phyloP scores from a whole-genome alignment of 2,329 filamentous ascomycete genomes.

The Bimuria novae-zelandiae region DNA sequence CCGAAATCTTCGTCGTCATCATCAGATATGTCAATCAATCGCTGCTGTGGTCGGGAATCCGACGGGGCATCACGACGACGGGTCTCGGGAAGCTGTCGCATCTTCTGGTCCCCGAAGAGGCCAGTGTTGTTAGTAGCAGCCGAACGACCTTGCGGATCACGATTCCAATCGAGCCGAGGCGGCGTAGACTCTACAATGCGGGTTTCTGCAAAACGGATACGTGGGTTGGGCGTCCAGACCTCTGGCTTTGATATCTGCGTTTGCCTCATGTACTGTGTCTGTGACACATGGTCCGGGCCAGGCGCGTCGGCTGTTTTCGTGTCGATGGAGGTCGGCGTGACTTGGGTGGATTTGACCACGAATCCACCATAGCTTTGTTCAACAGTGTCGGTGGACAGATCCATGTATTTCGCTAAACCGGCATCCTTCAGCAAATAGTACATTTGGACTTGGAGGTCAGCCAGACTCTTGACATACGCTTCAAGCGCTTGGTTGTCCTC shows the following conservation, averaged over 20 bases:
- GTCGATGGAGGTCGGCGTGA: conserved; percentile 24
- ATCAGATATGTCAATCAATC: conserved; percentile 18
- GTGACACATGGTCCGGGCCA: conserved; percentile 27
- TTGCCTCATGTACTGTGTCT: conserved; percentile 42
- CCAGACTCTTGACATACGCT: conserved; percentile 29
- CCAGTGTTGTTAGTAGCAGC: conserved; percentile 1
- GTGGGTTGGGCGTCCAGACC: conserved; percentile 31
- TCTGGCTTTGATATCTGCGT: conserved; percentile 35
- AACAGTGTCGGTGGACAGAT: conserved; percentile 10
- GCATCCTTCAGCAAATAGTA: conserved; percentile 32
- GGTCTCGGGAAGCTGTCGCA: conserved; percentile 29
- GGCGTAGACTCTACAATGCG: conserved; percentile 19
- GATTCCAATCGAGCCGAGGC: conserved; percentile 14
- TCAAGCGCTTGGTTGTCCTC: conserved; percentile 33
- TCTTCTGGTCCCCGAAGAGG: conserved; percentile 15
- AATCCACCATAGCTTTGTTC: conserved; percentile 18
- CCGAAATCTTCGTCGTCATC: conserved; percentile 28
- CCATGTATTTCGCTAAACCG: conserved; percentile 27
- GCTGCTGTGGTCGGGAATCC: conserved; percentile 4
- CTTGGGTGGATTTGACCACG: conserved; percentile 40
- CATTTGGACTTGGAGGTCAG: conserved; percentile 35
- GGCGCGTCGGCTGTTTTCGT: conserved; percentile 10
- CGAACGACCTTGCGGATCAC: background rate
- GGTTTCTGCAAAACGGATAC: conserved; percentile 33
- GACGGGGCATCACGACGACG: conserved; percentile 25